These are phyloP conservation scores for Mycena vulgaris DNA, from an alignment of 768 basidiomycete genomes.

Conservation along the genomic window DNA sequence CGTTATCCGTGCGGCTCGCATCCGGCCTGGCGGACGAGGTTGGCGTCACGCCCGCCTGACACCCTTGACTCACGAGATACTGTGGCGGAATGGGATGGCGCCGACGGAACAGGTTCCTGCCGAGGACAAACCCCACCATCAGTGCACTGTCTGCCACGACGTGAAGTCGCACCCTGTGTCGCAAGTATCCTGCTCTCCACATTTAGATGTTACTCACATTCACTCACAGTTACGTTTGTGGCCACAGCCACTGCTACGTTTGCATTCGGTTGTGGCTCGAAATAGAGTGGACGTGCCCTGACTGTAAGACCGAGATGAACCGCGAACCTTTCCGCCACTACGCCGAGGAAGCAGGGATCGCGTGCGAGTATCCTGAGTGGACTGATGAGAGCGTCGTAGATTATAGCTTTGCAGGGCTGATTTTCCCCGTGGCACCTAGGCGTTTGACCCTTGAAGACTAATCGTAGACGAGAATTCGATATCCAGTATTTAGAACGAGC, in stretches of 20 bases:
- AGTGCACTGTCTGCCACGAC: not conserved
- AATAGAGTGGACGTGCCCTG: not conserved
- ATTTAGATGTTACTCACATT: no score
- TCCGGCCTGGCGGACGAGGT: no score
- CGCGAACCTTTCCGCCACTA: not conserved
- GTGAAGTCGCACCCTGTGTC: not conserved
- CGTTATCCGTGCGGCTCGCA: no score
- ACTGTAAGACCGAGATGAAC: not conserved
- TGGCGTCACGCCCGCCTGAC: not conserved
- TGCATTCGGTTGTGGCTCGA: constrained; percentile 3
- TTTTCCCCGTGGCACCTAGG: not conserved
- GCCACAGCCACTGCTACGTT: constrained; percentile 5
- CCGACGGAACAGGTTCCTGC: not conserved
- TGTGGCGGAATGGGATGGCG: not conserved
- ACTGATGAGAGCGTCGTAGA: not conserved
- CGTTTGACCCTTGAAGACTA: no score
- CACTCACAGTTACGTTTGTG: not conserved
- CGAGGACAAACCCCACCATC: not conserved
- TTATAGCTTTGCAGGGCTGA: not conserved
- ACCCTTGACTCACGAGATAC: not conserved
- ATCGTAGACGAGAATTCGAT: no score
- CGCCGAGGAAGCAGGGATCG: not conserved
- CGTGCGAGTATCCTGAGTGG: not conserved
- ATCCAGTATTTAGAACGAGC: no score
- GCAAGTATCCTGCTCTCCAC: not conserved